Evolutionary conservation across 169 alveolate species (phyloP), one percentile per base, ranked within the genome.

Genomic region (Cytauxzoon felis): DNA sequence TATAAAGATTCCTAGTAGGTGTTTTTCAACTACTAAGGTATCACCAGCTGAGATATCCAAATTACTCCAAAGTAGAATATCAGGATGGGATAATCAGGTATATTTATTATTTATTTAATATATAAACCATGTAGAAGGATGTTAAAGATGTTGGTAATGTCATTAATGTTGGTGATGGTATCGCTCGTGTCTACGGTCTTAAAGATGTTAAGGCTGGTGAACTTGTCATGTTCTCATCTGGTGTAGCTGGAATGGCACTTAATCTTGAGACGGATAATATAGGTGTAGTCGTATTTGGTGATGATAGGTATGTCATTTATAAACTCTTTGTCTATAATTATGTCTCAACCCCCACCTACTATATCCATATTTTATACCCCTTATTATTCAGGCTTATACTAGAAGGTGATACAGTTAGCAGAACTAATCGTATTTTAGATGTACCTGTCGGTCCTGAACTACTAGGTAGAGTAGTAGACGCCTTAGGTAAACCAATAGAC

Each of bases 381-480:
- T 26, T 45, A 34, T 6, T 5, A 2, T 21, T 18, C 63, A 90
- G 98, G 64, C 93, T 89, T 45, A 95, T 97, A 54, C 87, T 90
- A 72, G 98, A 95, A 82, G 99, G 99, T 8, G 98, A 95, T 71
- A 65, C 81, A 56, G 97, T 95, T 60, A 87, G 88, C 73, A 81
- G 98, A 36, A 96, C 99, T 8, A 95, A 96, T 54, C 78, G 95
- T n/a, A 95, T 96, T 53, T 95, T 95, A 33, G 98, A 94, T 79
- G 97, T 95, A 38, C 98, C 98, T 16, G 96, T 96, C 32, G 98
- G 99, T 16, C 93, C 89, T 52, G 98, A 89, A 40, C 82, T 96
- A 79, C 87, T 95, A 43, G 99, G 99, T 40, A 92, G 99, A 64
- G 99, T 96, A 23, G 93, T 97, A 34, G 98, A 97, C 73, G 98